phyloP scores from a whole-genome alignment of 495 filamentous ascomycete species.

The Penicillium herquei region DNA sequence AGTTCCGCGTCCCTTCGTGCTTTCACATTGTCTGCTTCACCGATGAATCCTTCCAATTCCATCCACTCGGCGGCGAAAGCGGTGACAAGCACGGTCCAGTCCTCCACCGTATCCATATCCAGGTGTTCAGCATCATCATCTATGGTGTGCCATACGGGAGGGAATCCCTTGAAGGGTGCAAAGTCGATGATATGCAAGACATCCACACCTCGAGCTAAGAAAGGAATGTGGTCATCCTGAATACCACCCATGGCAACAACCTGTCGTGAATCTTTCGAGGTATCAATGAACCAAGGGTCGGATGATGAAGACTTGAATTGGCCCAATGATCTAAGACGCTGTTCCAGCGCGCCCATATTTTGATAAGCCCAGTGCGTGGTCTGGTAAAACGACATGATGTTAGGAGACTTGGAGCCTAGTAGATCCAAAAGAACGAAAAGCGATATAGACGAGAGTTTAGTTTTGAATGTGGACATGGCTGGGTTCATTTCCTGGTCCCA shows the following conservation, averaged over 20 bases:
- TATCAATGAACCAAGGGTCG: constrained; percentile 51
- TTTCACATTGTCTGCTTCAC: neutral
- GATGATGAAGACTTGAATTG: constrained; percentile 48
- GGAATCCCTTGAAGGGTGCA: constrained; percentile 57
- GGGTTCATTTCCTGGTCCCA: constrained; percentile 70
- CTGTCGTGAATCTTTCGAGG: constrained; percentile 48
- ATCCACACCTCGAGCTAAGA: constrained; percentile 79
- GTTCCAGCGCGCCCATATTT: constrained; percentile 64
- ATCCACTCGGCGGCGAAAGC: constrained; percentile 93
- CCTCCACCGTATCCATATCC: constrained; percentile 77
- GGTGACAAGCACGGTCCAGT: constrained; percentile 80
- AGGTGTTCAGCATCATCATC: constrained; percentile 84
- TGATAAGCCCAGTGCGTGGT: constrained; percentile 94
- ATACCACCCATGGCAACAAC: constrained; percentile 53
- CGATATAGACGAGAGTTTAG: constrained; percentile 71
- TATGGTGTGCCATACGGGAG: constrained; percentile 80
- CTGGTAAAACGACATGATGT: constrained; percentile 75
- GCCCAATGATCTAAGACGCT: constrained; percentile 59
- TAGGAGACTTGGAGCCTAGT: constrained; percentile 68
- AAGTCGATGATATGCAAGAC: constrained; percentile 83
- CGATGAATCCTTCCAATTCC: constrained; percentile 69
- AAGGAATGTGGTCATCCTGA: constrained; percentile 87
- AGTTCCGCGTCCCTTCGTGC: constrained; percentile 10
- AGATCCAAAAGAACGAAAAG: constrained; percentile 93
- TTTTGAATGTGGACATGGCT: constrained; percentile 70